Conservation (phyloP, 1,139 yeast genomes). For the Yamadazyma jaroonii region DNA sequence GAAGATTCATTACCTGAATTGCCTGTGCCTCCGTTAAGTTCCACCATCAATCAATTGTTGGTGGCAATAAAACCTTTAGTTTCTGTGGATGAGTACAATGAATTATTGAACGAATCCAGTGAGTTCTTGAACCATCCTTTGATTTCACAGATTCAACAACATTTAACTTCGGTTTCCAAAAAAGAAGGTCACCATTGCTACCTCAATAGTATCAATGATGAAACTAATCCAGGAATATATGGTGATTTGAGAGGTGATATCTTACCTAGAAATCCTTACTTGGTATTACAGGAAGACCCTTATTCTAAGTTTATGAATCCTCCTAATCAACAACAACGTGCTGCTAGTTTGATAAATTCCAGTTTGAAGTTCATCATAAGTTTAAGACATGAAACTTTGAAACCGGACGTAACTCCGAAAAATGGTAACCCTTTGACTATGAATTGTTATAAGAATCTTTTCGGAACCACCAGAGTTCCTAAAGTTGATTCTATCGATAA, state of each 20-base stretch:
- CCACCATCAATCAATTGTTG: constrained; percentile 47
- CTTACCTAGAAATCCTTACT: constrained; percentile 72
- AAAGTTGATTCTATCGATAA: constrained; percentile 26
- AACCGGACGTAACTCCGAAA: constrained; percentile 56
- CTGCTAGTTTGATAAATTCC: constrained; percentile 64
- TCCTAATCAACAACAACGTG: constrained; percentile 64
- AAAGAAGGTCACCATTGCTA: constrained; percentile 48
- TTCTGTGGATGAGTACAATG: constrained; percentile 39
- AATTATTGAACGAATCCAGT: constrained; percentile 38
- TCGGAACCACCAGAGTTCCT: constrained; percentile 69
- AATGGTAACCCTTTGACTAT: constrained; percentile 56
- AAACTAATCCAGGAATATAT: constrained; percentile 59
- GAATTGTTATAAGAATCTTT: constrained; percentile 62
- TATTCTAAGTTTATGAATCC: constrained; percentile 52
- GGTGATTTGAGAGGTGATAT: constrained; percentile 66
- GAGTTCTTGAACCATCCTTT: constrained; percentile 41
- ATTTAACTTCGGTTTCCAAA: constrained; percentile 42
- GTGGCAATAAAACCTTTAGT: constrained; percentile 50
- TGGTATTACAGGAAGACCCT: constrained; percentile 72
- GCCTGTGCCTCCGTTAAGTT: constrained; percentile 52
- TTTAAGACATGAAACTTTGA: constrained; percentile 49
- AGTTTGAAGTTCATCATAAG: constrained; percentile 63
- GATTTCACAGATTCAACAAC: constrained; percentile 50
- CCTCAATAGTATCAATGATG: constrained; percentile 58
- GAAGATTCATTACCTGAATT: constrained; percentile 38